phyloP scores from a whole-genome alignment of 805 yeast genomes.

The Suhomyces sp. region DNA sequence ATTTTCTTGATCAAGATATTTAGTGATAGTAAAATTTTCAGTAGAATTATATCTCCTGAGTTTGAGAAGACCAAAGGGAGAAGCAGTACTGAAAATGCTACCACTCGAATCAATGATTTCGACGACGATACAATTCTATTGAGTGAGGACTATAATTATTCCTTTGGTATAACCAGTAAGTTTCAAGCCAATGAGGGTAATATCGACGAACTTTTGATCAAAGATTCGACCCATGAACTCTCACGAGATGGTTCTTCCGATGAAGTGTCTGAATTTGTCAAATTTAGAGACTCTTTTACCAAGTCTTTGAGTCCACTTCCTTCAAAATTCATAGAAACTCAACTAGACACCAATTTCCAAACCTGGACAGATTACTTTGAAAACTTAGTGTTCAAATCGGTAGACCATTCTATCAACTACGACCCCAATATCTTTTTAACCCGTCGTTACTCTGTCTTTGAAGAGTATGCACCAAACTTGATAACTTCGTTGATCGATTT shows the following conservation, averaged over 20 bases:
- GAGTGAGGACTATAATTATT: conserved; percentile 47
- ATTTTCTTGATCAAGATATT: conserved; percentile 37
- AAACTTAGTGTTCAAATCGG: conserved; percentile 15
- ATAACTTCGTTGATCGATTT: conserved; percentile 57
- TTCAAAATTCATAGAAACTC: conserved; percentile 20
- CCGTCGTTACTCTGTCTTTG: conserved; percentile 22
- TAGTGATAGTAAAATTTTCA: conserved; percentile 34
- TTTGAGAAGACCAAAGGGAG: conserved; percentile 22
- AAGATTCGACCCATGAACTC: conserved; percentile 10
- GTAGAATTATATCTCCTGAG: conserved; percentile 2
- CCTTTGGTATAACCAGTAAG: conserved; percentile 56
- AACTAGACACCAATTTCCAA: conserved; percentile 16
- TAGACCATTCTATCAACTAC: conserved; percentile 27
- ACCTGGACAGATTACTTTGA: conserved; percentile 36
- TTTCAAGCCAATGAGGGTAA: conserved; percentile 21
- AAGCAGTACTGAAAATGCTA: conserved; percentile 6
- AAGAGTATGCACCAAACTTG: conserved; percentile 25
- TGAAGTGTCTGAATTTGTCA: conserved; percentile 12
- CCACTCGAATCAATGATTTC: conserved; percentile 19
- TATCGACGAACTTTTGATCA: conserved; percentile 37
- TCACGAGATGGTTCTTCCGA: conserved; percentile 7
- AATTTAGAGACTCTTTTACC: conserved; percentile 12
- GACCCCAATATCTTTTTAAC: conserved; percentile 31
- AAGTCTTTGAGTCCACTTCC: conserved; percentile 4
- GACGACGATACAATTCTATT: conserved; percentile 30